Conservation (phyloP, 1,284 basidiomycete species). For the Coniferiporia sulphurascens region DNA sequence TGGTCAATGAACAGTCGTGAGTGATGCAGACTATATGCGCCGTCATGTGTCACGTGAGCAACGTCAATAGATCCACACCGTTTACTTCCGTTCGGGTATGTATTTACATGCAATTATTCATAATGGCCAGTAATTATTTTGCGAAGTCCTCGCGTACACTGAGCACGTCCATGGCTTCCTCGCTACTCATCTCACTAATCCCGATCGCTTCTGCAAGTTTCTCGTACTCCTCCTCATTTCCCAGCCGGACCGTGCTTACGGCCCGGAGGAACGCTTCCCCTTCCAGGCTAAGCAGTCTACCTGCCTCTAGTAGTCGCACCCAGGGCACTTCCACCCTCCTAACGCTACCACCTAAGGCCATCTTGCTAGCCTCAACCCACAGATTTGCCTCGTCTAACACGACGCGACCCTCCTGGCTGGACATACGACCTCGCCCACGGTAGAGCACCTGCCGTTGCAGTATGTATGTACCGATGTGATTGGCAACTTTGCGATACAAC, state of each 20-base stretch:
- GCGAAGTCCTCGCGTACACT: slow-evolving; percentile 39
- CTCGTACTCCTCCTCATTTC: slow-evolving; percentile 35
- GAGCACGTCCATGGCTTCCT: slow-evolving; percentile 48
- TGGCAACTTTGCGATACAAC: slow-evolving; percentile 67
- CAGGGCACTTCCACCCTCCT: slow-evolving; percentile 64
- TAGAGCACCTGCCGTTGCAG: slow-evolving; percentile 78
- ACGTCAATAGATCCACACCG: background rate
- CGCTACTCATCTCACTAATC: slow-evolving; percentile 45
- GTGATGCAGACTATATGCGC: background rate
- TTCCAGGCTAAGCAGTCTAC: slow-evolving; percentile 56
- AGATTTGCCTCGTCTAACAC: slow-evolving; percentile 68
- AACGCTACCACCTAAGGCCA: slow-evolving; percentile 45
- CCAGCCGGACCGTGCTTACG: slow-evolving; percentile 32
- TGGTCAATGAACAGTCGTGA: no score
- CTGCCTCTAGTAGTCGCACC: slow-evolving; percentile 64
- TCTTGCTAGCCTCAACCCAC: slow-evolving; percentile 72
- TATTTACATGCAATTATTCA: background rate
- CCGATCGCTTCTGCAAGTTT: slow-evolving; percentile 42
- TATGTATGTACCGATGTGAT: slow-evolving; percentile 68
- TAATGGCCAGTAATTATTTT: background rate
- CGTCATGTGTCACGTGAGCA: background rate
- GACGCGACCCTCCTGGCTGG: slow-evolving; percentile 45
- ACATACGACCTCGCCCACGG: slow-evolving; percentile 60
- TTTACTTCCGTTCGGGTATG: background rate
- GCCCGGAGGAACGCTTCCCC: slow-evolving; percentile 44